Percentiles rank a stretch among this genome's conserved stretches.
Evolutionary conservation across 306 rosid species (phyloP).

Genomic region (Rosa rugosa): DNA sequence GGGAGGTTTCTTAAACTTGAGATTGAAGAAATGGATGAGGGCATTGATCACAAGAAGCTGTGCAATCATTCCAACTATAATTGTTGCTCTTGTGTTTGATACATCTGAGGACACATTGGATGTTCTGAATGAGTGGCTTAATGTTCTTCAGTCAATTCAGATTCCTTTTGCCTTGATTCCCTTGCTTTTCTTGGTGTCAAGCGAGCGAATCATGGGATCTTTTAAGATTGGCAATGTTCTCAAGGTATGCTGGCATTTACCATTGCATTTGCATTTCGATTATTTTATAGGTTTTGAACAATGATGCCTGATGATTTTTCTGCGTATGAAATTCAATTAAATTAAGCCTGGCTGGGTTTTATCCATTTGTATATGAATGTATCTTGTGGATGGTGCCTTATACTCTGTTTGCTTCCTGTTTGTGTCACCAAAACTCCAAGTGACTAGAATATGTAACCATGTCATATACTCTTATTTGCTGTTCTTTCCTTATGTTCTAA

Average conservation of each 20-base stretch:
- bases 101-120: conserved; percentile 70
- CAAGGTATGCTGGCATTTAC: conserved; percentile 49
- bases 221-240: conserved; percentile 76
- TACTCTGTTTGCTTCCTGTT: not conserved
- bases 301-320: not conserved
- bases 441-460: not conserved
- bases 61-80: conserved; percentile 85
- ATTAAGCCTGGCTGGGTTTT: not conserved
- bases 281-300: not conserved
- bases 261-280: conserved; percentile 5
- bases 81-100: conserved; percentile 80
- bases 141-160: conserved; percentile 94
- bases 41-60: conserved; percentile 85
- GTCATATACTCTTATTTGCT: not conserved
- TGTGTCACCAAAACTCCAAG: not conserved
- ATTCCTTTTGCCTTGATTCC: conserved; percentile 98
- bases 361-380: not conserved
- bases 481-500: not conserved
- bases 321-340: not conserved
- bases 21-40: conserved; percentile 90
- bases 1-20: conserved; percentile 90
- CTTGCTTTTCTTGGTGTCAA: conserved; percentile 85
- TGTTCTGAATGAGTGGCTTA: conserved; percentile 91
- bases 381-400: not conserved
- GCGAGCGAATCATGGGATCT: conserved; percentile 88